Conservation (phyloP, 2,329 filamentous ascomycete genomes). For the Didymella keratinophila region DNA sequence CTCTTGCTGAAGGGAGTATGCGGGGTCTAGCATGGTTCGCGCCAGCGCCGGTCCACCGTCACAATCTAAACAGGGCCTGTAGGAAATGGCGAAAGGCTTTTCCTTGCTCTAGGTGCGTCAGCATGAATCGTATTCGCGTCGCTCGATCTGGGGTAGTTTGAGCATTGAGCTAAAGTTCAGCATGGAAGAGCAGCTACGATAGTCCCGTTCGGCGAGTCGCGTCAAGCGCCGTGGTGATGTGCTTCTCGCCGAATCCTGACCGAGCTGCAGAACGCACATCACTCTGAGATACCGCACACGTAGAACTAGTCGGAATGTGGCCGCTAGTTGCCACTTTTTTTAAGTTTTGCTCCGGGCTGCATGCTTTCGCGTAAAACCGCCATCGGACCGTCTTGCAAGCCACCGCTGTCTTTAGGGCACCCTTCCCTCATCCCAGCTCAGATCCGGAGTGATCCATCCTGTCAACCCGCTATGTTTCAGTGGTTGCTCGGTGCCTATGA, state of each 20-base stretch:
- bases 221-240: constrained; percentile 34
- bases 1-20: constrained; percentile 38
- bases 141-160: constrained; percentile 40
- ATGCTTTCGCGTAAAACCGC: constrained; percentile 26
- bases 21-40: constrained; percentile 48
- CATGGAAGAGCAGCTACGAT: constrained; percentile 26
- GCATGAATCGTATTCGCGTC: constrained; percentile 40
- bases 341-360: constrained; percentile 31
- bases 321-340: constrained; percentile 42
- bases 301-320: constrained; percentile 31
- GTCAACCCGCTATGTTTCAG: constrained; percentile 26
- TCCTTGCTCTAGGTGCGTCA: constrained; percentile 38
- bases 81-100: constrained; percentile 34
- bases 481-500: constrained; percentile 24
- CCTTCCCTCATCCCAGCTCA: constrained; percentile 25
- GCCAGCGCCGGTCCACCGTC: constrained; percentile 43
- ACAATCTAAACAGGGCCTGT: constrained; percentile 35
- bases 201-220: constrained; percentile 28
- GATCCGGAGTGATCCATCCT: constrained; percentile 31
- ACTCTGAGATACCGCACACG: constrained; percentile 22
- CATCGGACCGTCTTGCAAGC: constrained; percentile 36
- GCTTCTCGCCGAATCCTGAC: constrained; percentile 39
- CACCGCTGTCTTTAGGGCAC: constrained; percentile 21
- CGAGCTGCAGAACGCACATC: constrained; percentile 37
- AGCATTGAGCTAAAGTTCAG: constrained; percentile 27